phyloP scores from a whole-genome alignment of 306 rosid genomes.

The Fragaria vesca region DNA sequence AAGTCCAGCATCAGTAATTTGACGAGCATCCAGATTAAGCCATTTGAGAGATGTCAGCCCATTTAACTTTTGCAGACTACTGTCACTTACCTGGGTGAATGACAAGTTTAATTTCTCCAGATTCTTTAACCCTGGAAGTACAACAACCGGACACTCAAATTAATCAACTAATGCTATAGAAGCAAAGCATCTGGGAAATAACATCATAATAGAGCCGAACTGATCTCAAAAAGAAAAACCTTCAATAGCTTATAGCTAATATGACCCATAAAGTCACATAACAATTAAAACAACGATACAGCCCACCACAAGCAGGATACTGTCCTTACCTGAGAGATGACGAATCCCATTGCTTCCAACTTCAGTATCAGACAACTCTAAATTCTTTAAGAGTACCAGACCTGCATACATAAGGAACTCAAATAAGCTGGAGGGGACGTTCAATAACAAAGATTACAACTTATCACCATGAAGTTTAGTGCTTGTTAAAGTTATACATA shows the following conservation, averaged over 20 bases:
- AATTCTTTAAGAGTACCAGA: slow-evolving; percentile 47
- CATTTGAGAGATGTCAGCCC: slow-evolving; percentile 72
- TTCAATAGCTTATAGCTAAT: neutral
- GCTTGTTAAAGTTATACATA: neutral
- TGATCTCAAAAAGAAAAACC: neutral
- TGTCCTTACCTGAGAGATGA: slow-evolving; percentile 56
- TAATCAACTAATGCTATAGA: neutral
- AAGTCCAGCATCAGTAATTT: slow-evolving; percentile 69
- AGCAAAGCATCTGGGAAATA: neutral
- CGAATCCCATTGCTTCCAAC: slow-evolving; percentile 61
- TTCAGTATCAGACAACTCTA: slow-evolving; percentile 74
- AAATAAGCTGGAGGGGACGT: neutral
- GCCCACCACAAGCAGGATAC: neutral
- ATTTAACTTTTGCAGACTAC: slow-evolving; percentile 54
- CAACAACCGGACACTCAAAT: neutral
- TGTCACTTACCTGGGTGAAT: slow-evolving; percentile 56
- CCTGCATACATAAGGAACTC: slow-evolving; percentile 34
- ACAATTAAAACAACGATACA: neutral
- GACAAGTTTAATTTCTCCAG: slow-evolving; percentile 74
- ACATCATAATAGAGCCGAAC: neutral
- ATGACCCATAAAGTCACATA: neutral
- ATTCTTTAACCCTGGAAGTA: slow-evolving; percentile 48
- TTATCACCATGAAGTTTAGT: neutral
- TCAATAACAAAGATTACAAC: neutral
- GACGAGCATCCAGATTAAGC: slow-evolving; percentile 80